phyloP scores from a whole-genome alignment of 31 red algal genomes.

The Endocladia muricata region DNA sequence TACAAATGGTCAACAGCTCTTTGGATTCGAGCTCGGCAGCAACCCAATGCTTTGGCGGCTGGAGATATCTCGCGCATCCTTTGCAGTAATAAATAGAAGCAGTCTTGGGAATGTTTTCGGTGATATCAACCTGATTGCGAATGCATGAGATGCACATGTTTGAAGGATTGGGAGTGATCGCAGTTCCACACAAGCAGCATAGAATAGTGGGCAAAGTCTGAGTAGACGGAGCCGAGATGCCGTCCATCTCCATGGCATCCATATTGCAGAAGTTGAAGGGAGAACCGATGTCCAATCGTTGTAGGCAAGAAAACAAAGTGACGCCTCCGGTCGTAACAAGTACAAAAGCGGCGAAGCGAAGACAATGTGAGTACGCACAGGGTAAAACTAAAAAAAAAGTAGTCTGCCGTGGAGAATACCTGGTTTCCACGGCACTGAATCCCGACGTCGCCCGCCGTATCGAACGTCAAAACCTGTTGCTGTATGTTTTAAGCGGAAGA shows the following conservation, averaged over 20 bases:
- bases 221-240: background rate
- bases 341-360: no score
- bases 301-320: no score
- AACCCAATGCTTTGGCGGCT: constrained; percentile 92
- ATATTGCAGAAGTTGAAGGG: no score
- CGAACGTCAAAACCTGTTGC: no score
- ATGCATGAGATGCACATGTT: constrained; percentile 98
- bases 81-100: constrained; percentile 95
- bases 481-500: no score
- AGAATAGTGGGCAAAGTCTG: constrained; percentile 79
- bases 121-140: constrained; percentile 88
- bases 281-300: no score
- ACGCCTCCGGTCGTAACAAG: no score
- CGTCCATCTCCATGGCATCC: constrained; percentile 73
- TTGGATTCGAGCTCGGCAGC: constrained; percentile 91
- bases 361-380: no score
- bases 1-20: constrained; percentile 88
- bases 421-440: no score
- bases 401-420: no score
- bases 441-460: no score
- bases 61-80: constrained; percentile 86
- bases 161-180: constrained; percentile 89
- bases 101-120: constrained; percentile 93
- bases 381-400: no score
- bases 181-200: constrained; percentile 94